phyloP scores from a whole-genome alignment of 2,329 filamentous ascomycete species.

The Talaromyces albobiverticillius region DNA sequence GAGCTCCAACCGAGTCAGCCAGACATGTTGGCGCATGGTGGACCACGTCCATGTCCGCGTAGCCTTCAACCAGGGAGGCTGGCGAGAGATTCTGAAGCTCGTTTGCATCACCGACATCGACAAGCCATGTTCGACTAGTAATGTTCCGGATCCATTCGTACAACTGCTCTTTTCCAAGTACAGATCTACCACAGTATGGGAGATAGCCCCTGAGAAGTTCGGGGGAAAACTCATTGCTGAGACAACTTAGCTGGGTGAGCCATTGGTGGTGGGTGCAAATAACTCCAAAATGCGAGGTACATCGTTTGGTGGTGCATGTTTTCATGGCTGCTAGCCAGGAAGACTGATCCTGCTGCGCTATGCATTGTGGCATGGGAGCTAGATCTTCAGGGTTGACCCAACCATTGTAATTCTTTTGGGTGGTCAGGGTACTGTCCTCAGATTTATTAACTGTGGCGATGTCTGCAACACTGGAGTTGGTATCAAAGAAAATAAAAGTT shows the following conservation, averaged over 20 bases:
- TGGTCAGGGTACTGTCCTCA: not conserved
- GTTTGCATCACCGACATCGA: constrained; percentile 1
- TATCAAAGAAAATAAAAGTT: not conserved
- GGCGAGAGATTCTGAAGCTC: not conserved
- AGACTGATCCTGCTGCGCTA: not conserved
- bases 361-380: constrained; percentile 3
- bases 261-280: constrained; percentile 1
- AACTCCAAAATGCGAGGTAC: not conserved
- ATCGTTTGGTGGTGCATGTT: not conserved
- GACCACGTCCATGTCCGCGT: not conserved
- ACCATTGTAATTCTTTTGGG: too few species aligned
- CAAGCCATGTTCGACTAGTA: not conserved
- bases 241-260: not conserved
- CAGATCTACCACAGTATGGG: not conserved
- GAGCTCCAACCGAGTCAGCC: not conserved
- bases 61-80: not conserved
- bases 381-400: constrained; percentile 1
- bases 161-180: not conserved
- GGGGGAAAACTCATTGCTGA: not conserved
- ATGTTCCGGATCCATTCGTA: not conserved
- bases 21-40: not conserved
- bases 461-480: not conserved
- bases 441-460: not conserved
- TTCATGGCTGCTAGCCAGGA: constrained; percentile 1
- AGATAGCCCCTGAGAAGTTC: not conserved